Evolutionary conservation across 2,329 filamentous ascomycete species (phyloP), one percentile per base, ranked within the genome.

Genomic region (Dothidotthia symphoricarpi): DNA sequence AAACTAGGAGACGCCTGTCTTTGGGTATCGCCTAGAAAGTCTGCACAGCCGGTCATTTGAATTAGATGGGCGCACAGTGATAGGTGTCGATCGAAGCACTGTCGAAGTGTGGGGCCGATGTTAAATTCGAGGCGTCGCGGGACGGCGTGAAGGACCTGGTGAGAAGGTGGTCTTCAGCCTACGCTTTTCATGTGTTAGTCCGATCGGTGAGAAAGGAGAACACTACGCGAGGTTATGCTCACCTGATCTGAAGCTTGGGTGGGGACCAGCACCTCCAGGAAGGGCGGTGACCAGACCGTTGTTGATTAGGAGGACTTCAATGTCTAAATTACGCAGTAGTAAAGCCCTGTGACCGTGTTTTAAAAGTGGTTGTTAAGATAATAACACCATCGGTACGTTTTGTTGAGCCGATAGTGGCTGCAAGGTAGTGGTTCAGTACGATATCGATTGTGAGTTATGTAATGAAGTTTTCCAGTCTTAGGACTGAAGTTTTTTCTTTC

Each of bases 131-230:
- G 11, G 75, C 76, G 26, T 59, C 53, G 0, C 63, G 3, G 2
- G 70, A 70, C 3, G 77, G 76, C 1, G 63, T 72, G 58, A 81
- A 81, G 15, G 65, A 74, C 22, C 78, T 77, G 6, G 60, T 72
- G 9, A 77, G 57, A 25, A 80, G 66, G 19, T 70, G 58, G 10
- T 77, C 77, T 61, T 75, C 73, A 13, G 77, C 76, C 44, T 82
- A 77, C 8, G 75, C 76, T 77, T 41, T 28, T 24, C 19, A 5
- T 26, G 24, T 32, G 34, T 45, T 34, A 44, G 42, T 9, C 5
- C 17, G 34, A 24, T 42, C 12, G 41, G 36, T 25, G 34, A 19
- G 16, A 22, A 9, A 10, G 22, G 15, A 9, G 27, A 24, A 24
- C 24, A 9, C 5, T 22, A 9, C 9, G 19, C 7, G 1, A 6